These are phyloP conservation scores for Orbilia brochopaga DNA, from an alignment of 2,329 filamentous ascomycete species.

Conservation along the genomic window DNA sequence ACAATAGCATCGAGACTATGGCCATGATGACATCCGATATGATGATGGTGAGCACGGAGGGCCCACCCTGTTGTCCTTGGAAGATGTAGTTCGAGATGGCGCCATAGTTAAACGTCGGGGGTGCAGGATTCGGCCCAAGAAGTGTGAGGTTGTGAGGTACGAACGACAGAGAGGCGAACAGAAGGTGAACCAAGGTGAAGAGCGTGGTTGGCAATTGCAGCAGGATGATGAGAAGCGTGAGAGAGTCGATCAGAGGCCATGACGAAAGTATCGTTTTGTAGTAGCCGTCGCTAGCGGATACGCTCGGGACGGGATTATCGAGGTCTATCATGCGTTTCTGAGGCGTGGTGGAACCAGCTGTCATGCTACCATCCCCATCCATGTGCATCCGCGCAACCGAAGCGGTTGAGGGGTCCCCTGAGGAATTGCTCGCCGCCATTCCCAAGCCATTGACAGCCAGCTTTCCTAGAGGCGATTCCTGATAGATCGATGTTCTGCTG, in stretches of 20 bases:
- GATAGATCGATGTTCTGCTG: slow-evolving; percentile 23
- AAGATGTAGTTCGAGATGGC: slow-evolving; percentile 59
- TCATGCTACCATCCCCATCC: slow-evolving; percentile 47
- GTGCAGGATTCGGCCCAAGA: slow-evolving; percentile 60
- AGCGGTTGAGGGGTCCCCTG: slow-evolving; percentile 48
- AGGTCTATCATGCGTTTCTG: slow-evolving; percentile 55
- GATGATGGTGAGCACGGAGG: slow-evolving; percentile 64
- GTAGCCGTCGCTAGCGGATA: slow-evolving; percentile 39
- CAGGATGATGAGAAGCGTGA: slow-evolving; percentile 66
- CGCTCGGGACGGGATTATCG: slow-evolving; percentile 51
- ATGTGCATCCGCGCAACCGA: slow-evolving; percentile 52
- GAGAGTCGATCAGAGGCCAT: slow-evolving; percentile 65
- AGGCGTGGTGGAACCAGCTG: slow-evolving; percentile 48
- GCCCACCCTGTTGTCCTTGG: slow-evolving; percentile 63
- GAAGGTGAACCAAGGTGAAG: slow-evolving; percentile 64
- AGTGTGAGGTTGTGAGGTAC: slow-evolving; percentile 61
- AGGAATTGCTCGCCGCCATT: slow-evolving; percentile 42
- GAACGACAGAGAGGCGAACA: slow-evolving; percentile 66
- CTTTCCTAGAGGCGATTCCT: slow-evolving; percentile 37
- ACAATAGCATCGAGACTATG: slow-evolving; percentile 62
- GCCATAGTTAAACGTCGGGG: slow-evolving; percentile 63
- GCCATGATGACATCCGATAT: slow-evolving; percentile 63
- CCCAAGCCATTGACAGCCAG: slow-evolving; percentile 32
- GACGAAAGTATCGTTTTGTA: slow-evolving; percentile 62
- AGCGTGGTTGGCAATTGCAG: slow-evolving; percentile 65